Evolutionary conservation across 2,329 filamentous ascomycete species (phyloP).

Genomic region (Xylariaceae sp.): DNA sequence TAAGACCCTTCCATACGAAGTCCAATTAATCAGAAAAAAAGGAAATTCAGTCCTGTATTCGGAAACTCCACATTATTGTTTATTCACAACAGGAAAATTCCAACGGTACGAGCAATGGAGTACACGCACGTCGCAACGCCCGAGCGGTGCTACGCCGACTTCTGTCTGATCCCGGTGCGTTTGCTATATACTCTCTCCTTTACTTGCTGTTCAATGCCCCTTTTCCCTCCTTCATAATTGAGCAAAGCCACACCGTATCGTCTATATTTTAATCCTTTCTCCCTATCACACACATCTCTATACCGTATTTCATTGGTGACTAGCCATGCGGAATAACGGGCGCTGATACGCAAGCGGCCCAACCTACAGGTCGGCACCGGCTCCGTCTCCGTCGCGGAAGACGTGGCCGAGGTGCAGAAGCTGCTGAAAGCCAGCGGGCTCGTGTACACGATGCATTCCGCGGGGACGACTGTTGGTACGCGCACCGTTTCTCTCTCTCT

Average conservation of each 20-base stretch:
- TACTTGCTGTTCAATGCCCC: too few relatives aligned
- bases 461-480: slow-evolving; percentile 89
- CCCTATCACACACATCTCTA: too few relatives aligned
- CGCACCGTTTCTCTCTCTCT: slow-evolving; percentile 27
- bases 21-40: too few relatives aligned
- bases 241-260: too few relatives aligned
- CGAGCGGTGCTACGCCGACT: slow-evolving; percentile 80
- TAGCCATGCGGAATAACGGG: too few relatives aligned
- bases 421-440: slow-evolving; percentile 82
- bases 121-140: slow-evolving; percentile 67
- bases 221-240: too few relatives aligned
- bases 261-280: neutral
- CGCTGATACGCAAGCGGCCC: too few relatives aligned
- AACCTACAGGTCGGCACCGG: slow-evolving; percentile 76
- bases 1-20: too few relatives aligned
- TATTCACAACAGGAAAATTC: neutral
- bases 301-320: too few relatives aligned
- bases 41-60: too few relatives aligned
- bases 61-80: neutral
- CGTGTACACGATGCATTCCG: slow-evolving; percentile 88
- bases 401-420: slow-evolving; percentile 88
- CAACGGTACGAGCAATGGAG: slow-evolving; percentile 26
- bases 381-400: slow-evolving; percentile 74
- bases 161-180: slow-evolving; percentile 83
- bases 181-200: neutral